phyloP scores from a whole-genome alignment of 1,139 yeast genomes.

The Yamadazyma membranifaciens region DNA sequence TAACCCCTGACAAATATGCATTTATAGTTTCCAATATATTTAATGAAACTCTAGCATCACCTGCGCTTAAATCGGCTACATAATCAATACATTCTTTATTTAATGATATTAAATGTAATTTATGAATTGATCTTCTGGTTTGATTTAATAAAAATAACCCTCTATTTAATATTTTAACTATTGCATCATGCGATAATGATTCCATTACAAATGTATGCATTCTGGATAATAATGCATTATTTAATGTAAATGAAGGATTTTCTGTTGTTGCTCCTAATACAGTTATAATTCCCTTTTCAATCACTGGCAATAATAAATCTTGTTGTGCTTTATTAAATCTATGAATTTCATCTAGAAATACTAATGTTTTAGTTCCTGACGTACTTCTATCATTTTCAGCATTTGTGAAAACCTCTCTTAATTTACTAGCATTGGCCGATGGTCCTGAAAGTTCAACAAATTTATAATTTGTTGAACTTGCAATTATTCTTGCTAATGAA shows the following conservation, averaged over 20 bases:
- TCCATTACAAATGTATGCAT: conserved; percentile 84
- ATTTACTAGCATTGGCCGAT: conserved; percentile 65
- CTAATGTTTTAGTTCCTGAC: conserved; percentile 68
- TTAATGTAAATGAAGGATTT: conserved; percentile 89
- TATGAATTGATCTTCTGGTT: conserved; percentile 43
- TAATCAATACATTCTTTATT: conserved; percentile 60
- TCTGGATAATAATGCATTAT: conserved; percentile 83
- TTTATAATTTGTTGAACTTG: conserved; percentile 47
- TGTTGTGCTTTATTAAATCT: conserved; percentile 89
- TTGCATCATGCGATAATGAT: conserved; percentile 54
- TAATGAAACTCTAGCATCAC: conserved; percentile 84
- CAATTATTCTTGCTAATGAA: conserved; percentile 63
- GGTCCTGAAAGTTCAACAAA: conserved; percentile 90
- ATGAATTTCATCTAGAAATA: conserved; percentile 92
- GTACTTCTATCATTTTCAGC: conserved; percentile 68
- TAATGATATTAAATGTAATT: conserved; percentile 49
- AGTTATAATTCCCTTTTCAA: conserved; percentile 65
- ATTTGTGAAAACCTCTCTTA: conserved; percentile 69
- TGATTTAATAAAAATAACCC: conserved; percentile 64
- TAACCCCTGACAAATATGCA: conserved; percentile 39
- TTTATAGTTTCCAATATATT: conserved; percentile 62
- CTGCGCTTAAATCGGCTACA: conserved; percentile 77
- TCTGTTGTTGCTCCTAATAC: conserved; percentile 96
- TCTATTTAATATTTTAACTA: conserved; percentile 56
- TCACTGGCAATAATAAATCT: conserved; percentile 73